Percentiles rank a stretch among this genome's conserved stretches.
phyloP scores from a whole-genome alignment of 2,329 filamentous ascomycete genomes.

The Metarhizium guizhouense region DNA sequence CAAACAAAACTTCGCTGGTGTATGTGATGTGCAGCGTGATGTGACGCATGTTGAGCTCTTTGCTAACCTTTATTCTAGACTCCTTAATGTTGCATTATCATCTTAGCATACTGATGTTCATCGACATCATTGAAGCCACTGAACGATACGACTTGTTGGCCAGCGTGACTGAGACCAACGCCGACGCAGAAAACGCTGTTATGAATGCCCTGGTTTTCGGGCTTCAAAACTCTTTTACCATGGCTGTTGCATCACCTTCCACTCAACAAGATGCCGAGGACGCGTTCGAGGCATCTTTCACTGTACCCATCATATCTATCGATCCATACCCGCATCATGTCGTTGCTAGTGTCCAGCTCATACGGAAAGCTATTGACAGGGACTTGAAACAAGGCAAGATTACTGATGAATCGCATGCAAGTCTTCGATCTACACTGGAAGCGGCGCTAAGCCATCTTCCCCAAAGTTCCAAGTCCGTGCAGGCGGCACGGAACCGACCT shows the following conservation, averaged over 20 bases:
- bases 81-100: conserved; percentile 25
- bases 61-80: conserved; percentile 11
- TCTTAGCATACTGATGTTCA: conserved; percentile 21
- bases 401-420: conserved; percentile 16
- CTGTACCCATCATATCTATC: conserved; percentile 20
- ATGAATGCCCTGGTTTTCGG: conserved; percentile 23
- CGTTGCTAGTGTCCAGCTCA: conserved; percentile 19
- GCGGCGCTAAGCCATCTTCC: conserved; percentile 17
- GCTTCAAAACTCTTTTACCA: conserved; percentile 17
- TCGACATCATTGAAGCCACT: conserved; percentile 20
- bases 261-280: neutral
- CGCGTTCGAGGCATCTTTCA: conserved; percentile 5
- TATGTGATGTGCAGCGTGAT: conserved; percentile 7
- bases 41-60: neutral
- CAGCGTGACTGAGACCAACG: conserved; percentile 14
- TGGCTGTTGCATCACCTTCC: conserved; percentile 2
- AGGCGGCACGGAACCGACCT: conserved; percentile 17
- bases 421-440: conserved; percentile 17
- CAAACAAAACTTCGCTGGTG: conserved; percentile 23
- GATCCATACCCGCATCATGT: conserved; percentile 24
- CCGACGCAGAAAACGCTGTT: conserved; percentile 20
- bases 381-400: conserved; percentile 18
- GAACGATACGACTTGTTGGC: conserved; percentile 17
- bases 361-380: conserved; percentile 20
- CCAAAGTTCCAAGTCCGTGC: conserved; percentile 22